A percentile compares a stretch with the other conserved stretches of the same genome.
phyloP scores from a whole-genome alignment of 192 early-diverging fungal genomes.

The Linnemannia elongata region DNA sequence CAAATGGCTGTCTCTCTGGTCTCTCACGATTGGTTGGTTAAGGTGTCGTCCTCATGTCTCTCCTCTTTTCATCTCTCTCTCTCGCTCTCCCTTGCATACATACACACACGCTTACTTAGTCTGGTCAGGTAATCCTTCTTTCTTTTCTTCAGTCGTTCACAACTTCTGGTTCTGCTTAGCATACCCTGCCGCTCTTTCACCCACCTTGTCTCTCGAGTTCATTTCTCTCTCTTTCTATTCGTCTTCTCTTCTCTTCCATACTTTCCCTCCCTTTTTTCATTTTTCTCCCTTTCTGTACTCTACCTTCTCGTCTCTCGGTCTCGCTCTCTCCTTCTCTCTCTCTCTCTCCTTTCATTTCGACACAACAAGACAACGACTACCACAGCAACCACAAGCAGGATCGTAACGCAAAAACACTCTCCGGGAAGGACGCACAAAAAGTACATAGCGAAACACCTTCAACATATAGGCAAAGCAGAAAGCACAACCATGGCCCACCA shows the following conservation, averaged over 20 bases:
- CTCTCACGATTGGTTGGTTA: background rate
- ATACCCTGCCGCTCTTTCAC: background rate
- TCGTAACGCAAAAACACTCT: background rate
- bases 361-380: background rate
- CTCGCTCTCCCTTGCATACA: too few relatives aligned
- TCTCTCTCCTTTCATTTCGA: background rate
- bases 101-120: too few relatives aligned
- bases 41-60: background rate
- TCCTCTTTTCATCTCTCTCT: background rate
- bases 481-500: constrained; percentile 32
- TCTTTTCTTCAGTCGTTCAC: background rate
- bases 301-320: background rate
- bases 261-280: background rate
- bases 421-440: background rate
- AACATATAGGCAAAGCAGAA: background rate
- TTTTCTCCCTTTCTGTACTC: background rate
- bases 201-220: background rate
- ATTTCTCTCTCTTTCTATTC: background rate
- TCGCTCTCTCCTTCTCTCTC: background rate
- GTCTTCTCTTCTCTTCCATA: background rate
- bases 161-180: background rate
- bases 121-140: background rate
- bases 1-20: background rate
- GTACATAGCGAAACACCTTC: background rate
- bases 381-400: background rate